Percentiles rank a stretch among this genome's conserved stretches.
Conservation (phyloP, 2,329 filamentous ascomycete genomes). For the Nannizziopsis barbatae region DNA sequence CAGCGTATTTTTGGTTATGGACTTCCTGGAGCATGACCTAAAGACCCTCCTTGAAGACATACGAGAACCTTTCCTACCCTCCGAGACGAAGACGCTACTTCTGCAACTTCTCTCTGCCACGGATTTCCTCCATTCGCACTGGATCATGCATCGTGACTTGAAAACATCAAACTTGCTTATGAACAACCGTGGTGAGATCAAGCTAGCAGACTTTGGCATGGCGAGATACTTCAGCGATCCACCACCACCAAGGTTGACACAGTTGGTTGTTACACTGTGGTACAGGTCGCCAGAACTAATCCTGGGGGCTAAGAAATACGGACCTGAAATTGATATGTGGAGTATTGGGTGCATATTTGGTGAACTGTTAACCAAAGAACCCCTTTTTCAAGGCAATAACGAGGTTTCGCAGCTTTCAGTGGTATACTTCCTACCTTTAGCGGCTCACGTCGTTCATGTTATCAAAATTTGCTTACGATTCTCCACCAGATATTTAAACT, state of each 20-base stretch:
- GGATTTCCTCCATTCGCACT: constrained; percentile 74
- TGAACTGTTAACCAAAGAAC: constrained; percentile 73
- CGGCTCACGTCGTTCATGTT: not conserved
- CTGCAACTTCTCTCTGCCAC: constrained; percentile 71
- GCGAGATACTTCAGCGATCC: constrained; percentile 78
- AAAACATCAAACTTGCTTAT: constrained; percentile 91
- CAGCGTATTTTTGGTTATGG: constrained; percentile 87
- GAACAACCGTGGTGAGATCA: constrained; percentile 87
- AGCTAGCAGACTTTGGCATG: constrained; percentile 98
- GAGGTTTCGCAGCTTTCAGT: constrained; percentile 81
- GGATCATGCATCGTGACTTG: constrained; percentile 86
- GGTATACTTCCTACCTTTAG: constrained; percentile 25
- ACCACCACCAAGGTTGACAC: constrained; percentile 64
- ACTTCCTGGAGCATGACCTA: constrained; percentile 94
- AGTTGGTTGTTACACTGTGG: constrained; percentile 93
- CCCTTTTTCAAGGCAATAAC: constrained; percentile 76
- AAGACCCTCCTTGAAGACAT: constrained; percentile 89
- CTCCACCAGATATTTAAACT: constrained; percentile 62
- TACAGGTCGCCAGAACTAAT: constrained; percentile 87
- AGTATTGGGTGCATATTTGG: constrained; percentile 92
- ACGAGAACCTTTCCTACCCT: constrained; percentile 83
- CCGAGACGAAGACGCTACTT: constrained; percentile 83
- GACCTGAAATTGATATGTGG: constrained; percentile 79
- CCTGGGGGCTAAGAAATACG: constrained; percentile 67
- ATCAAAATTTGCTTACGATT: not conserved